A percentile compares a stretch with the other conserved stretches of the same genome.
Evolutionary conservation across 192 early-diverging fungal species (phyloP).

Genomic region (Geranomyces michiganensis): DNA sequence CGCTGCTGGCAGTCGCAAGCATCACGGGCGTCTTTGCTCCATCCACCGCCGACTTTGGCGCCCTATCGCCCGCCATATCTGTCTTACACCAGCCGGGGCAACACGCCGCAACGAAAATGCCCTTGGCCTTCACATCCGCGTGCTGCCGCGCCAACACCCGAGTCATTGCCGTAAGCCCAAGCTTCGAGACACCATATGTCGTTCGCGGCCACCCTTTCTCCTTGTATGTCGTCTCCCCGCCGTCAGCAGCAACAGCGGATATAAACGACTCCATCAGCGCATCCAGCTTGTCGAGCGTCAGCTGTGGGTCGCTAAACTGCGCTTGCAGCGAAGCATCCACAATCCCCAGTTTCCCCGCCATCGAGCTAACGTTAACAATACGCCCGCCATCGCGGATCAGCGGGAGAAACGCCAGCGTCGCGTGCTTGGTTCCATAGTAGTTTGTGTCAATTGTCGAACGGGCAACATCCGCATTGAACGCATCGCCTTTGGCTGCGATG

Average conservation of each 20-base stretch:
- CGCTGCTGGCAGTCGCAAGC: slow-evolving; percentile 2
- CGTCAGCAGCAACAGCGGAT: slow-evolving; percentile 10
- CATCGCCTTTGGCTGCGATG: slow-evolving; percentile 6
- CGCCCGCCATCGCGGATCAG: slow-evolving; percentile 11
- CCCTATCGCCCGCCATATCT: slow-evolving; percentile 18
- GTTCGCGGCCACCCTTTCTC: slow-evolving; percentile 27
- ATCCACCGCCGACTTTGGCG: not conserved
- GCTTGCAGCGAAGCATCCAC: slow-evolving; percentile 13
- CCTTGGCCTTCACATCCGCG: slow-evolving; percentile 2
- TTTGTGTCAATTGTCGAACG: slow-evolving; percentile 1
- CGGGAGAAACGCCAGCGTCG: slow-evolving; percentile 13
- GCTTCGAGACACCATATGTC: slow-evolving; percentile 22
- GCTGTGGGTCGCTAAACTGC: not conserved
- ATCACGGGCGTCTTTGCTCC: slow-evolving; percentile 22
- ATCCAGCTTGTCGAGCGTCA: slow-evolving; percentile 10
- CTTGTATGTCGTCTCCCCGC: slow-evolving; percentile 25
- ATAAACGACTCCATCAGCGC: slow-evolving; percentile 24
- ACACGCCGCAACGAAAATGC: slow-evolving; percentile 23
- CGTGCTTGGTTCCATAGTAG: slow-evolving; percentile 9
- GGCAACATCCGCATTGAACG: slow-evolving; percentile 11
- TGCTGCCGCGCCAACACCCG: slow-evolving; percentile 7
- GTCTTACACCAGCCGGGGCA: slow-evolving; percentile 28
- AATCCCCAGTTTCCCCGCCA: not conserved
- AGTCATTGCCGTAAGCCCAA: slow-evolving; percentile 18
- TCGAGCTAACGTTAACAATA: slow-evolving; percentile 23